Evolutionary conservation across 2,329 filamentous ascomycete genomes (phyloP).

Genomic region (Pseudocercospora fuligena): DNA sequence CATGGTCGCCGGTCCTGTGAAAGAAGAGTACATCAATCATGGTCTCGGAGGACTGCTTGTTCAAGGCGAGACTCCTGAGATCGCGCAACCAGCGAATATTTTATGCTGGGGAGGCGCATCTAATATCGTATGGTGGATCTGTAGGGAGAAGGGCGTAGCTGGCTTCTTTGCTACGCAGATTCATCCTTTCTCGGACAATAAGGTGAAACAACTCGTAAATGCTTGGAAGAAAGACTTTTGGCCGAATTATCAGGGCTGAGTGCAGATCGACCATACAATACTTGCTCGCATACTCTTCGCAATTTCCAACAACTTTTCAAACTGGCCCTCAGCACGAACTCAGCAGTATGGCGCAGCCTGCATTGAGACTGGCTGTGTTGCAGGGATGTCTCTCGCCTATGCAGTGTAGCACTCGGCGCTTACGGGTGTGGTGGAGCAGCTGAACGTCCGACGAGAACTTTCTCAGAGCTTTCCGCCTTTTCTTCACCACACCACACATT

Average conservation of each 20-base stretch:
- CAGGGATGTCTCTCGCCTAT: neutral
- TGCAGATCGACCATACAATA: neutral
- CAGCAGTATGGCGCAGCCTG: neutral
- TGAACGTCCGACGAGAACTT: no score
- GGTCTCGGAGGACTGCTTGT: slow-evolving; percentile 16
- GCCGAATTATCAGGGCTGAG: neutral
- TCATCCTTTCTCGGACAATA: slow-evolving; percentile 15
- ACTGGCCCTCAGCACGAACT: neutral
- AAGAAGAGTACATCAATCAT: slow-evolving; percentile 20
- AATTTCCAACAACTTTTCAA: neutral
- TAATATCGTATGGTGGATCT: slow-evolving; percentile 24
- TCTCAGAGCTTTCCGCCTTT: no score
- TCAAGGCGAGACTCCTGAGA: slow-evolving; percentile 4
- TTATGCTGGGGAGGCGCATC: slow-evolving; percentile 22
- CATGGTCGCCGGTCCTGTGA: slow-evolving; percentile 16
- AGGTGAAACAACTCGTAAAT: slow-evolving; percentile 14
- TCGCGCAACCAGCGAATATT: slow-evolving; percentile 17
- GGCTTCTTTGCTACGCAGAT: slow-evolving; percentile 24
- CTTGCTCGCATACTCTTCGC: neutral
- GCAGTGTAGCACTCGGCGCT: neutral
- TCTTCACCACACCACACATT: no score
- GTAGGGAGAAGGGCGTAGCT: slow-evolving; percentile 16
- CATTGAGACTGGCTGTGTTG: neutral
- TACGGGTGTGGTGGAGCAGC: neutral
- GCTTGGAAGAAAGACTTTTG: slow-evolving; percentile 26